Percentiles rank a stretch among this genome's conserved stretches.
These are phyloP conservation scores for Silene conica DNA, from an alignment of 148 eudicot species.

Conservation along the genomic window DNA sequence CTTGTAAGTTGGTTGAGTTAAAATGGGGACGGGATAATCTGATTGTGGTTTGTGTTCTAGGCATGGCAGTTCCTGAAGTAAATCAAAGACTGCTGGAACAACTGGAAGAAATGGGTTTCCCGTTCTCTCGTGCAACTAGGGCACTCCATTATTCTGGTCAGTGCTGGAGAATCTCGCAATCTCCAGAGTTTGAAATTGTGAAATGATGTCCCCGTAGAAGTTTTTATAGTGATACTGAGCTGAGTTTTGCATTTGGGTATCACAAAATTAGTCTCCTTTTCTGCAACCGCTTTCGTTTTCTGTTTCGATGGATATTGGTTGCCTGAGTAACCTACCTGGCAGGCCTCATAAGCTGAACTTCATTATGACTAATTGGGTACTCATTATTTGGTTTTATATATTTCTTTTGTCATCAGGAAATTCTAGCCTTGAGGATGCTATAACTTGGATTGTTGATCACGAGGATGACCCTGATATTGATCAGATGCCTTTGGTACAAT, in stretches of 20 bases:
- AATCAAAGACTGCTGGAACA: slow-evolving; percentile 46
- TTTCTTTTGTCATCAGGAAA: slow-evolving; percentile 41
- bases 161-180: background rate
- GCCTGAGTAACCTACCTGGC: background rate
- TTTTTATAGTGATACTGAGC: background rate
- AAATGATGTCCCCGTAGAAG: background rate
- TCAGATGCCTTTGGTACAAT: slow-evolving; percentile 61
- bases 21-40: background rate
- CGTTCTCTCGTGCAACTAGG: slow-evolving; percentile 50
- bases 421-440: slow-evolving; percentile 61
- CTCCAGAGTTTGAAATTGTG: background rate
- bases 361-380: background rate
- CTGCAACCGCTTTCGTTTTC: background rate
- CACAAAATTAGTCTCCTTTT: background rate
- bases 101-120: slow-evolving; percentile 76
- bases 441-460: slow-evolving; percentile 77
- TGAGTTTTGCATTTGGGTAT: background rate
- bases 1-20: background rate
- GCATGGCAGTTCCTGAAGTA: slow-evolving; percentile 72
- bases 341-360: slow-evolving; percentile 4
- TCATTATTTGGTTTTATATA: background rate
- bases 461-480: slow-evolving; percentile 64
- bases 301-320: background rate
- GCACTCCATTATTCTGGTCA: slow-evolving; percentile 71
- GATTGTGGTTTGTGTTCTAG: slow-evolving; percentile 17